Percentiles rank a stretch among this genome's conserved stretches.
phyloP scores from a whole-genome alignment of 139 green algal genomes.

The Volvox reticuliferus region DNA sequence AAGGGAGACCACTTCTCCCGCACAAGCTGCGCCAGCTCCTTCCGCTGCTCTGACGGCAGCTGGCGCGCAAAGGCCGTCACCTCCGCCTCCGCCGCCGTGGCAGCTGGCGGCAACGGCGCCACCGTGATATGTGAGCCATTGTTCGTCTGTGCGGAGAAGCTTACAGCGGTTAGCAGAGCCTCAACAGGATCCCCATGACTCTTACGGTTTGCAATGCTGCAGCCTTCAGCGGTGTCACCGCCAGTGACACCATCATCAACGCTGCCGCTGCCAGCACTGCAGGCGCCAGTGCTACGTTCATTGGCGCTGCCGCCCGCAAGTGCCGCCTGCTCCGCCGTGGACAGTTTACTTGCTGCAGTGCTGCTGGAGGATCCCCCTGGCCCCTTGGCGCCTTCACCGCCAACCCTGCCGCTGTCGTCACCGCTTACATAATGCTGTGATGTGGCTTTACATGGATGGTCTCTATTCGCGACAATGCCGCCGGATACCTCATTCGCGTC shows the following conservation, averaged over 20 bases:
- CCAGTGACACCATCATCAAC: not conserved
- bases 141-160: too few relatives aligned
- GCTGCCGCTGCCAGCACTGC: not conserved
- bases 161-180: too few relatives aligned
- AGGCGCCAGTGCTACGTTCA: not conserved
- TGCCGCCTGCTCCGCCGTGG: not conserved
- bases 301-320: not conserved
- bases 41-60: slow-evolving; percentile 3
- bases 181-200: too few relatives aligned
- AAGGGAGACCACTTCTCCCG: slow-evolving; percentile 45
- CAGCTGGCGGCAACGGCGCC: not conserved
- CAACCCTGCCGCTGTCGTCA: not conserved
- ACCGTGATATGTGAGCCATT: not conserved
- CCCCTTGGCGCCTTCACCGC: not conserved
- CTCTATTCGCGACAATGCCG: not conserved
- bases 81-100: slow-evolving; percentile 19
- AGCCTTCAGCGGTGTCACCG: not conserved
- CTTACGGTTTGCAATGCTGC: not conserved
- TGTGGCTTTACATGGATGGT: not conserved
- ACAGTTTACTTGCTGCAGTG: not conserved
- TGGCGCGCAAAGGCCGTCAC: slow-evolving; percentile 25
- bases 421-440: not conserved
- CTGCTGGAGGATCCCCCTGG: not conserved
- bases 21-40: slow-evolving; percentile 28
- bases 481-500: not conserved